Evolutionary conservation across 2,329 filamentous ascomycete species (phyloP).

Genomic region (Phyllosticta paracitricarpa): DNA sequence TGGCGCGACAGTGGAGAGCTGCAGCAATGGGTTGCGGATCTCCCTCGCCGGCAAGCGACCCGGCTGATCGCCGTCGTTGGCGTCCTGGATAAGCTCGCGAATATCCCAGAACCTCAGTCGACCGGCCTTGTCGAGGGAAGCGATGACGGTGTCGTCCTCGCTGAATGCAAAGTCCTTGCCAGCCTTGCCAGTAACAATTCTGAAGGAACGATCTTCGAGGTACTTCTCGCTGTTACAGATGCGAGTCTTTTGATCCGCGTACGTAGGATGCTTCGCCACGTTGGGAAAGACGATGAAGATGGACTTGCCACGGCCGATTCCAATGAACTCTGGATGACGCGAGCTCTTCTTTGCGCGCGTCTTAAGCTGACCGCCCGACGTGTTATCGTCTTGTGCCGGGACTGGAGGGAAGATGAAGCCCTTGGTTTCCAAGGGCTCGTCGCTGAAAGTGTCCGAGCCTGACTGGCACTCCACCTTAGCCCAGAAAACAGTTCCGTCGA

Average conservation of each 20-base stretch:
- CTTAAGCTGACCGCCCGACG: conserved; percentile 86
- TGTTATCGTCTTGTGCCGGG: conserved; percentile 76
- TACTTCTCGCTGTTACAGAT: conserved; percentile 80
- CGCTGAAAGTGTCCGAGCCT: conserved; percentile 69
- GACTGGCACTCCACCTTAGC: conserved; percentile 52
- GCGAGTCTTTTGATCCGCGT: conserved; percentile 42
- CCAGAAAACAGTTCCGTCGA: conserved; percentile 97
- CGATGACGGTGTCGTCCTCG: conserved; percentile 88
- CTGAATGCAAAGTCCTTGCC: conserved; percentile 98
- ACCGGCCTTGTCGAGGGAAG: conserved; percentile 93
- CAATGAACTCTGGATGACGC: conserved; percentile 85
- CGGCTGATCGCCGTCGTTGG: conserved; percentile 32
- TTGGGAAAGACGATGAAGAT: conserved; percentile 74
- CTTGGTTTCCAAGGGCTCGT: conserved; percentile 69
- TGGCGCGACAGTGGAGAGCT: conserved; percentile 74
- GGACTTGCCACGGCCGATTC: conserved; percentile 87
- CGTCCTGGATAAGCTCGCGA: conserved; percentile 48
- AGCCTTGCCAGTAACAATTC: conserved; percentile 94
- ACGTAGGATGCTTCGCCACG: conserved; percentile 42
- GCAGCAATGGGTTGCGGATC: conserved; percentile 77
- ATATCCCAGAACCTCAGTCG: conserved; percentile 98
- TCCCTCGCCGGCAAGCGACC: conserved; percentile 45
- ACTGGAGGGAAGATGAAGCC: conserved; percentile 86
- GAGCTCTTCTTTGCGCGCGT: conserved; percentile 86
- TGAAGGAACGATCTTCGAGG: conserved; percentile 74